These are phyloP conservation scores for Lobosporangium transversale DNA, from an alignment of 192 early-diverging fungal genomes.

Conservation along the genomic window DNA sequence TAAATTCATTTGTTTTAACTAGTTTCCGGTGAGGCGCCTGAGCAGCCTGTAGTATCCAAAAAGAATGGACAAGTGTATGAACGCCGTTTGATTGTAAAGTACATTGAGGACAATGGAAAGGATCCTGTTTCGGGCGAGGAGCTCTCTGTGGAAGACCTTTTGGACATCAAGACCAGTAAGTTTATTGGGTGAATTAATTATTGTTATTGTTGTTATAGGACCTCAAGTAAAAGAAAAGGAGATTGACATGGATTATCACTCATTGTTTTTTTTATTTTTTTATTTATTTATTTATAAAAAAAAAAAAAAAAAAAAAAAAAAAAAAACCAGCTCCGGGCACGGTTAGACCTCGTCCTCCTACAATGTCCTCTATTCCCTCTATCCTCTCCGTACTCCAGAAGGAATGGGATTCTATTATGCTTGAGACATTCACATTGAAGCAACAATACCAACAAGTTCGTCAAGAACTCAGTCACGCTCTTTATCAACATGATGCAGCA, in stretches of 20 bases:
- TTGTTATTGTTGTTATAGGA: neutral
- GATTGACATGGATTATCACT: no score
- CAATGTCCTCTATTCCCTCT: conserved; percentile 91
- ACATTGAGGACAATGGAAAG: conserved; percentile 82
- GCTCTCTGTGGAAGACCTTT: conserved; percentile 75
- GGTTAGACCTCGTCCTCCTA: conserved; percentile 89
- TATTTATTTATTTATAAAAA: no score
- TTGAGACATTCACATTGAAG: conserved; percentile 93
- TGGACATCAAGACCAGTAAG: conserved; percentile 73
- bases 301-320: no score
- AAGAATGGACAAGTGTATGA: conserved; percentile 91
- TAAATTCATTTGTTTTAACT: neutral
- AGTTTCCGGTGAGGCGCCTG: conserved; percentile 94
- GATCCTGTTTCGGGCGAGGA: conserved; percentile 85
- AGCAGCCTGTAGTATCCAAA: conserved; percentile 88
- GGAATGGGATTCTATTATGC: conserved; percentile 96
- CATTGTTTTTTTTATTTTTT: no score
- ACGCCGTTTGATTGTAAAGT: conserved; percentile 85
- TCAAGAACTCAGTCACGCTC: conserved; percentile 91
- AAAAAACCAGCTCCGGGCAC: conserved; percentile 62
- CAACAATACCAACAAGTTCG: conserved; percentile 91
- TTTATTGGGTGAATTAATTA: neutral
- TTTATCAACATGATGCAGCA: conserved; percentile 97
- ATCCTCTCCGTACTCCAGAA: conserved; percentile 90
- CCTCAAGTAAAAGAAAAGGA: neutral